Base-by-base conservation (phyloP, 139 green algal genomes). In the Chlorella sp. region DNA sequence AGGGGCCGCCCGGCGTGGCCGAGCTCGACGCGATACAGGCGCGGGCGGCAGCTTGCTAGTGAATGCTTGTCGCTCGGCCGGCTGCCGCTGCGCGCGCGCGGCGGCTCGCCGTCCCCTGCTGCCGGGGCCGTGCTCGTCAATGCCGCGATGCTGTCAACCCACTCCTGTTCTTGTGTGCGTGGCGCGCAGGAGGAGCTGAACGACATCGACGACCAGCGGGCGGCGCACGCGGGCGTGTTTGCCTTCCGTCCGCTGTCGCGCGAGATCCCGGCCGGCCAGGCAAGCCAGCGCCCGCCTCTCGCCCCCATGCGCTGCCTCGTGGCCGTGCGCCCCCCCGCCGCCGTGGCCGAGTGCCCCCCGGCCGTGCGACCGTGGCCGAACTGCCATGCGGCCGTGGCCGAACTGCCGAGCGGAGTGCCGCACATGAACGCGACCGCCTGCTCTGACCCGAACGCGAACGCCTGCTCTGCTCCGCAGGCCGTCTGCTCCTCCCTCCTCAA, bases 401-500 rank as follows among this genome's bases (percentile, higher is more conserved):
- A 29, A 33, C 53, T 9, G 21, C 21, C 53, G 35, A 27, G 53
- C 21, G 9, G 12, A 6, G 27, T 27, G 25, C 31, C 2, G 23
- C 53, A 36, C 8, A 3, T 3, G 25, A 61, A 27, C 14, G 5
- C 3, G 19, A 31, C 53, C 4, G 21, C 21, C 21, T 61, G 2
- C 25, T 27, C 23, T 61, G 53, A 25, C 35, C 2, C 11, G 14
- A 25, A 25, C 8, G 8, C 21, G 25, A 61, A 25, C 53, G 3
- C 35, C 4, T 61, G 5, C 53, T 61, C 27, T 7, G 53, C 53
- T 17, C 53, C 31, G 31, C 67, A 74, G 67, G 67, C 45, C 2
- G 67, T 74, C 19, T 74, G 67, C 67, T 60, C 35, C 12, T 48
- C 67, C 8, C 48, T 74, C 35, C 67, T 74, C 23, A 74, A 74